Conservation (phyloP, 305 asterid species). For the Solanum chacoense region DNA sequence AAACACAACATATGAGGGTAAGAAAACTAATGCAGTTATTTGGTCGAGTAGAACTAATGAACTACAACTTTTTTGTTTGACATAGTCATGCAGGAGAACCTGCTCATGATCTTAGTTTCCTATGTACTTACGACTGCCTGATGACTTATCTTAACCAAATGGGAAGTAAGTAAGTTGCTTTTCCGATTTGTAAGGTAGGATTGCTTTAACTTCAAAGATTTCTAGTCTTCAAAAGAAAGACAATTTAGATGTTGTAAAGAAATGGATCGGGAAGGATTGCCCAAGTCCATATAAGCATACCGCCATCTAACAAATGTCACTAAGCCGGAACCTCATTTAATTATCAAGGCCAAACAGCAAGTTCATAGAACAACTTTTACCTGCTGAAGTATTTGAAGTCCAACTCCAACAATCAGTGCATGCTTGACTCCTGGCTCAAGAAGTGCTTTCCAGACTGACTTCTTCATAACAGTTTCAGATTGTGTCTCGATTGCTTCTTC, state of each 20-base stretch:
- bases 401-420: conserved; percentile 79
- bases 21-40: background rate
- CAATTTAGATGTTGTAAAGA: background rate
- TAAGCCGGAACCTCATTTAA: background rate
- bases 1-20: background rate
- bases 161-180: background rate
- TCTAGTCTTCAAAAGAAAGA: background rate
- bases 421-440: conserved; percentile 88
- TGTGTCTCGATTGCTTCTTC: conserved; percentile 39
- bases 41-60: background rate
- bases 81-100: background rate
- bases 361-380: conserved; percentile 18
- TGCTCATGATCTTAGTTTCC: background rate
- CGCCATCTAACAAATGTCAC: background rate
- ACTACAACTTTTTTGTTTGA: background rate
- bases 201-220: background rate
- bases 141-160: background rate
- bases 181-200: background rate
- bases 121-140: background rate
- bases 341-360: background rate
- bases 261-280: background rate
- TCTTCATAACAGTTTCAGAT: conserved; percentile 20
- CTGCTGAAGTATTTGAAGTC: conserved; percentile 94
- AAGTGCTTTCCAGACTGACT: conserved; percentile 65
- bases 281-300: background rate